Evolutionary conservation across 1,284 basidiomycete genomes (phyloP), one percentile per base, ranked within the genome.

Genomic region (Exsudoporus floridanus): DNA sequence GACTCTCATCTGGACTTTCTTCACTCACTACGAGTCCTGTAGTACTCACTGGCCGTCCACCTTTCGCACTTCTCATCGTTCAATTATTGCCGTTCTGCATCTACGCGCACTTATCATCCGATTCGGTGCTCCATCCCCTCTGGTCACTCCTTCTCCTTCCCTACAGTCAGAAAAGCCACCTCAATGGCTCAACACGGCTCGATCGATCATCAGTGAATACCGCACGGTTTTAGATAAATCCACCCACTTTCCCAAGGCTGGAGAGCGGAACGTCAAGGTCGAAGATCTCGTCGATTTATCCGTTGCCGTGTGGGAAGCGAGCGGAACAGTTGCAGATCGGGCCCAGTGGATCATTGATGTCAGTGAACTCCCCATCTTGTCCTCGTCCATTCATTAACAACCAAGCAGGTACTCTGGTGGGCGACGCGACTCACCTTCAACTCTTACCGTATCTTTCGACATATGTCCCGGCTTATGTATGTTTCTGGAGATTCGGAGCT

Each of bases 351-450:
- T 88, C 18, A 77, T 89, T 52, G 88, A 90, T 64, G 86, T 88
- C 59, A 62, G 83, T 80, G 19, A 38, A 35, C 45, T 50, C 16
- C 47, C 47, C 34, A 52, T 53, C 39, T 34, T 43, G 0, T 13
- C 34, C 12, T 23, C 27, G 0, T 31, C 30, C 16, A 14, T 49
- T 49, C 46, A 54, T 10, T 52, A 52, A 14, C 27, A 35, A 7
- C 21, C 1, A 42, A 50, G 37, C 60, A 93, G 83, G 78, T 92
- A 14, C 77, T 97, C 1, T 94, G 92, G 88, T 94, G 92, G 91
- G 87, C 92, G 2, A 94, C 91, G 9, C 84, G 86, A 18, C 79
- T 93, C 21, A 97, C 94, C 0, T 96, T 97, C 76, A 94, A 96
- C 65, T 94, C 91, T 1, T 87, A 88, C 59, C 81, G 84, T 8